Percentiles rank a stretch among this genome's conserved stretches.
These are phyloP conservation scores for Flaveria robusta DNA, from an alignment of 129 eudicot species.

Conservation along the genomic window DNA sequence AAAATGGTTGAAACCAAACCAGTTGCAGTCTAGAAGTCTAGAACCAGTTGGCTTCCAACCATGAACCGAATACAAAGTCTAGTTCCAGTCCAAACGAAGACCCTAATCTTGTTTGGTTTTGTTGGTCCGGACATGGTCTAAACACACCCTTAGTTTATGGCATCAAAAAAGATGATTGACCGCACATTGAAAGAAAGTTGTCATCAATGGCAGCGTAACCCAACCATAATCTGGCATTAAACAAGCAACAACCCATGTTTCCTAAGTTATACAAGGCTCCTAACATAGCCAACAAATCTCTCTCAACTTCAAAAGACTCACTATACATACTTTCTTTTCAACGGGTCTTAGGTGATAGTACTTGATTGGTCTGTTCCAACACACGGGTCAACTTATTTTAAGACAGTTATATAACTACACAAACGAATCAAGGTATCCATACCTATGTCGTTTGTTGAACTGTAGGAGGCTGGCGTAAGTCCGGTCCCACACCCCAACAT, in stretches of 20 bases:
- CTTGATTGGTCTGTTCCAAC: slow-evolving; percentile 19
- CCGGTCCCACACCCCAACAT: slow-evolving; percentile 82
- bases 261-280: slow-evolving; percentile 23
- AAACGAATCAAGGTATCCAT: slow-evolving; percentile 58
- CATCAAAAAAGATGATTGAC: slow-evolving; percentile 1
- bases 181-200: slow-evolving; percentile 1
- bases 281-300: slow-evolving; percentile 31
- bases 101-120: neutral
- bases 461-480: slow-evolving; percentile 83
- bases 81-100: neutral
- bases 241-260: slow-evolving; percentile 26
- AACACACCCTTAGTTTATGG: neutral
- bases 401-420: slow-evolving; percentile 24
- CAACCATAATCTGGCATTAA: slow-evolving; percentile 18
- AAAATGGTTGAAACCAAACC: neutral
- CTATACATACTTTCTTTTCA: slow-evolving; percentile 27
- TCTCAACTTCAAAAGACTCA: slow-evolving; percentile 28
- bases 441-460: slow-evolving; percentile 47
- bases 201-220: slow-evolving; percentile 15
- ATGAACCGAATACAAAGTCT: slow-evolving; percentile 4
- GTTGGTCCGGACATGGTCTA: too few relatives aligned
- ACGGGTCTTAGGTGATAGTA: slow-evolving; percentile 6
- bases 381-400: slow-evolving; percentile 20
- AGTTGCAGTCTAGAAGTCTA: too few relatives aligned
- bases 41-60: too few relatives aligned